Conservation (phyloP, 2,329 filamentous ascomycete genomes). For the Pseudopyricularia cyperi region DNA sequence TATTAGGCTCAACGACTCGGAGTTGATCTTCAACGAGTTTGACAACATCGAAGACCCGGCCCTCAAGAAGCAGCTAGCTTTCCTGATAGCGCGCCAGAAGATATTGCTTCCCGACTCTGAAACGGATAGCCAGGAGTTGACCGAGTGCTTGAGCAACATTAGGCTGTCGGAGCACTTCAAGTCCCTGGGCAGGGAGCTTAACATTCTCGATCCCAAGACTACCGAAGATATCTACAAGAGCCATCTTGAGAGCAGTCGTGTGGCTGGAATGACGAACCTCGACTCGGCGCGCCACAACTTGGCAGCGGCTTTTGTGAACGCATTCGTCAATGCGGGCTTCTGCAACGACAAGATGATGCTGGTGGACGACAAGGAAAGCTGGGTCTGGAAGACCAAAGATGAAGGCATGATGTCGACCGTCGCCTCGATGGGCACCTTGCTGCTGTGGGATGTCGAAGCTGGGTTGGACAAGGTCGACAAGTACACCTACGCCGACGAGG, state of each 20-base stretch:
- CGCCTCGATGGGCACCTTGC: conserved; percentile 79
- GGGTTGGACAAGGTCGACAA: conserved; percentile 90
- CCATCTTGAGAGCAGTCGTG: conserved; percentile 88
- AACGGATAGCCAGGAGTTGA: conserved; percentile 48
- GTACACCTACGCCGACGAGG: conserved; percentile 76
- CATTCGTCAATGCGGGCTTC: conserved; percentile 91
- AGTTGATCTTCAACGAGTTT: conserved; percentile 71
- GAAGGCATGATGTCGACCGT: conserved; percentile 96
- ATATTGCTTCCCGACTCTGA: conserved; percentile 62
- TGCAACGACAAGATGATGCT: conserved; percentile 98
- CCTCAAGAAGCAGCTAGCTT: conserved; percentile 85
- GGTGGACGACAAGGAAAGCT: conserved; percentile 76
- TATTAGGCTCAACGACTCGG: conserved; percentile 79
- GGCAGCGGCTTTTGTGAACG: conserved; percentile 91
- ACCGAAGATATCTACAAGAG: conserved; percentile 99
- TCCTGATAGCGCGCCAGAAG: conserved; percentile 81
- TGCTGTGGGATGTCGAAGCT: conserved; percentile 87
- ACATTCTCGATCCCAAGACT: conserved; percentile 91
- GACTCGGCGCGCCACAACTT: conserved; percentile 95
- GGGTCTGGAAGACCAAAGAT: conserved; percentile 99
- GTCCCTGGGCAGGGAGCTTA: conserved; percentile 84
- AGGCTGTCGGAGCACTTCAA: conserved; percentile 89
- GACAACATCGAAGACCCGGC: conserved; percentile 67
- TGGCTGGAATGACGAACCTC: conserved; percentile 83
- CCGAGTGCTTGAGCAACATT: conserved; percentile 77